Base-by-base conservation (phyloP, 2,329 filamentous ascomycete species). In the Alternaria burnsii region DNA sequence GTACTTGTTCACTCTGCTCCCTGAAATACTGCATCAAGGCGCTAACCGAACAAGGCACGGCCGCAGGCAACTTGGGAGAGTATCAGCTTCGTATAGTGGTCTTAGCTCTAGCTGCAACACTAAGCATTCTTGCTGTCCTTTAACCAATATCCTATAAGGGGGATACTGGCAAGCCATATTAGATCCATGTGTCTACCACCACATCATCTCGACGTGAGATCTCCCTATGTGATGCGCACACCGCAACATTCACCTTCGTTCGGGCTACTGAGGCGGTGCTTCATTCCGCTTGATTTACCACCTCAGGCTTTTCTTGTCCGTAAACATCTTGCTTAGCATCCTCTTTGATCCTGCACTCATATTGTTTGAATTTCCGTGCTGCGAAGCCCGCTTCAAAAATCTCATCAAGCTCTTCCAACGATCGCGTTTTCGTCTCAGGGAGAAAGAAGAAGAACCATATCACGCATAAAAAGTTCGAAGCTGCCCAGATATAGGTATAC, bases 361-460 rank as follows among this genome's bases (percentile, higher is more conserved):
- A 71, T 40, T 55, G 36, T 30, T 55, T 65, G 56, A 74, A 73
- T 22, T 66, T 67, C 10, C 68, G 41, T 28, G 71, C 71, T 1
- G 60, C 24, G n/a, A 71, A 56, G 4, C 63, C 60, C 2, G 65
- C 67, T 36, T 71, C 68, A 34, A 76, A 75, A 16, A 74, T 67
- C 52, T 75, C 70, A 52, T 74, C 73, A 0, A 75, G 54, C 50
- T 75, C 72, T 50, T 75, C 72, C 1, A 74, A 43, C 6, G 65
- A 67, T 12, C 70, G 52, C 16, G 62, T 67, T 20, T 73, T 71
- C 24, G 72, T 71, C 66, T 86, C 86, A 0, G 86, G 87, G 66
- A 89, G 85, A 77, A 88, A 88, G 71, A 87, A 83, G 20, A 88
- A 80, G 26, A 83, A 89, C 40, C 92, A 78, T 0, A 87, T 61